Conservation (phyloP, 371 early-diverging fungal genomes). For the Saksenaea oblongispora region DNA sequence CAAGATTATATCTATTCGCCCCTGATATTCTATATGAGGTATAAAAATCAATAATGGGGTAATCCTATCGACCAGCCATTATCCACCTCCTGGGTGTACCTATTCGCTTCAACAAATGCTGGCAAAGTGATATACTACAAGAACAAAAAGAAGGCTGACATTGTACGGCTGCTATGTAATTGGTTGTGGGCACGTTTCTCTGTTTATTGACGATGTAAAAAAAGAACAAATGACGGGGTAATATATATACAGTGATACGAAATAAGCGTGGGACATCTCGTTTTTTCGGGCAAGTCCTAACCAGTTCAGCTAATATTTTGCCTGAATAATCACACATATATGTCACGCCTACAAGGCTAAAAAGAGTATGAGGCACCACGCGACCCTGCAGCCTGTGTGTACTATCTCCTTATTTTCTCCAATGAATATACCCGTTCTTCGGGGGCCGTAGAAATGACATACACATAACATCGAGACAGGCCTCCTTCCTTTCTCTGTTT, state of each 20-base stretch:
- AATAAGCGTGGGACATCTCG: not conserved
- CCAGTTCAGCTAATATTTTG: not conserved
- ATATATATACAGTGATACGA: not conserved
- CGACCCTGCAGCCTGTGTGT: conserved; percentile 1
- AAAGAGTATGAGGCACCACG: not conserved
- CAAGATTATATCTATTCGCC: not conserved
- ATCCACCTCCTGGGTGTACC: too few relatives aligned
- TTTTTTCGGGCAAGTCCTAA: not conserved
- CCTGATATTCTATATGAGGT: not conserved
- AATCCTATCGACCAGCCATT: not conserved
- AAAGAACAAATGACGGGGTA: not conserved
- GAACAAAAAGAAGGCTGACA: not conserved
- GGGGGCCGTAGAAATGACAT: not conserved
- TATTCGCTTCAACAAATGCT: not conserved
- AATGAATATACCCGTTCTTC: not conserved
- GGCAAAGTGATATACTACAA: not conserved
- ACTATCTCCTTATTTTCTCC: not conserved
- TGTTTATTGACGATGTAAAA: not conserved
- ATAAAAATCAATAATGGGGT: not conserved
- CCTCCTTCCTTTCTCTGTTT: not conserved
- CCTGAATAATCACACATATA: not conserved
- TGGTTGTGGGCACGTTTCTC: not conserved
- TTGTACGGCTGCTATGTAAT: not conserved
- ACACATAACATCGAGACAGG: not conserved
- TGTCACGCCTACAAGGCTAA: not conserved